Conservation (phyloP, 768 basidiomycete species). For the Multifurca ochricompacta region DNA sequence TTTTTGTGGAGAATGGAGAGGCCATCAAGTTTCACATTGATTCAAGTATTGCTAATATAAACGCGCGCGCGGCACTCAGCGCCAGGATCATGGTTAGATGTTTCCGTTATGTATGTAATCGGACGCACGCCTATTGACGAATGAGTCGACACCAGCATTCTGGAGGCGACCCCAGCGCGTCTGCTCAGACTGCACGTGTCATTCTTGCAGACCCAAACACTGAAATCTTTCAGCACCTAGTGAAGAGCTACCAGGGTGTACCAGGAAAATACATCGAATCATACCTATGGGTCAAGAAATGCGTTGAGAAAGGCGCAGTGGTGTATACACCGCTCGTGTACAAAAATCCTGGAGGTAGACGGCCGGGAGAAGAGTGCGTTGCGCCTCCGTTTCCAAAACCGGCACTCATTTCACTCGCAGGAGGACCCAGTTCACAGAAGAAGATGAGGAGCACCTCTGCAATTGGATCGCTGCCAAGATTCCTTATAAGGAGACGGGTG, state of each 20-base stretch:
- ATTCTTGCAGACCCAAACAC: slow-evolving; percentile 77
- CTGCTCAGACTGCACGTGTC: slow-evolving; percentile 62
- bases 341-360: slow-evolving; percentile 76
- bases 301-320: slow-evolving; percentile 59
- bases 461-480: slow-evolving; percentile 78
- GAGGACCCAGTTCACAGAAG: slow-evolving; percentile 68
- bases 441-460: slow-evolving; percentile 69
- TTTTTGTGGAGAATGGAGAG: slow-evolving; percentile 57
- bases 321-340: slow-evolving; percentile 70
- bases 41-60: slow-evolving; percentile 70
- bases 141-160: slow-evolving; percentile 47
- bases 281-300: slow-evolving; percentile 78
- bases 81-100: slow-evolving; percentile 59
- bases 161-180: slow-evolving; percentile 68
- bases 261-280: slow-evolving; percentile 73
- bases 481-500: slow-evolving; percentile 75
- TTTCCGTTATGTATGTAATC: background rate
- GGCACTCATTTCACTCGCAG: slow-evolving; percentile 31
- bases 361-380: slow-evolving; percentile 73
- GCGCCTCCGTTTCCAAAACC: background rate
- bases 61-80: slow-evolving; percentile 56
- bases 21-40: slow-evolving; percentile 77
- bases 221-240: slow-evolving; percentile 64
- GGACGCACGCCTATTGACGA: background rate
- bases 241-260: slow-evolving; percentile 62